phyloP scores from a whole-genome alignment of 2,329 filamentous ascomycete species.

The Xylaria sp. region DNA sequence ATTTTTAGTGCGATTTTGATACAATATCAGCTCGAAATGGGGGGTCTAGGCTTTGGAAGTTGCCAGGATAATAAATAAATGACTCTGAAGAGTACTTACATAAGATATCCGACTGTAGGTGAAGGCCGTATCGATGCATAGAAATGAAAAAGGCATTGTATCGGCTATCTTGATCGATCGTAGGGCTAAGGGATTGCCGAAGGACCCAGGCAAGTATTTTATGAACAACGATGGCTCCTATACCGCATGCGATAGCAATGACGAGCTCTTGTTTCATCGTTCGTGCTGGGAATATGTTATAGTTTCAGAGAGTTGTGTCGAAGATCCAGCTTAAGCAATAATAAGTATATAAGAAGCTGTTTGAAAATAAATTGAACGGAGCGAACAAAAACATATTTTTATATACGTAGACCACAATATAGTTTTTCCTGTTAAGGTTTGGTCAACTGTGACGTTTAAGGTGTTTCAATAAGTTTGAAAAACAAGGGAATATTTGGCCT shows the following conservation, averaged over 20 bases:
- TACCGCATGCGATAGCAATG: background rate
- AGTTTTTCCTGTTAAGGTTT: background rate
- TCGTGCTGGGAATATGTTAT: background rate
- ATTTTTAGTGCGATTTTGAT: background rate
- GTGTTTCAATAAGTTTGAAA: background rate
- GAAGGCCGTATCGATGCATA: background rate
- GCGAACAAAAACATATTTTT: too few relatives aligned
- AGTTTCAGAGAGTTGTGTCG: too few relatives aligned
- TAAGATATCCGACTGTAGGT: background rate
- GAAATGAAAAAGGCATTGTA: background rate
- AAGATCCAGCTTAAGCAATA: background rate
- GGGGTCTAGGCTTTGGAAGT: background rate
- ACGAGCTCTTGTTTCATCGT: background rate
- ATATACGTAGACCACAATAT: background rate
- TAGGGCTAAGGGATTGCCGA: background rate
- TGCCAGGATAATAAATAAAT: background rate
- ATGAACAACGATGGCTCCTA: background rate
- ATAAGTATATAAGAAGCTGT: background rate
- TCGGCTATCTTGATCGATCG: background rate
- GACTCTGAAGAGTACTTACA: background rate
- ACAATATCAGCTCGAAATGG: background rate
- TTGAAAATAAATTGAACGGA: too few relatives aligned
- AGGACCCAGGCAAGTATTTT: background rate
- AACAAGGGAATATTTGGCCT: too few relatives aligned
- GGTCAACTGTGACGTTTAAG: background rate